Percentiles rank a stretch among this genome's conserved stretches.
Evolutionary conservation across 441 rosid genomes (phyloP).

Genomic region (Syzygium malaccense): DNA sequence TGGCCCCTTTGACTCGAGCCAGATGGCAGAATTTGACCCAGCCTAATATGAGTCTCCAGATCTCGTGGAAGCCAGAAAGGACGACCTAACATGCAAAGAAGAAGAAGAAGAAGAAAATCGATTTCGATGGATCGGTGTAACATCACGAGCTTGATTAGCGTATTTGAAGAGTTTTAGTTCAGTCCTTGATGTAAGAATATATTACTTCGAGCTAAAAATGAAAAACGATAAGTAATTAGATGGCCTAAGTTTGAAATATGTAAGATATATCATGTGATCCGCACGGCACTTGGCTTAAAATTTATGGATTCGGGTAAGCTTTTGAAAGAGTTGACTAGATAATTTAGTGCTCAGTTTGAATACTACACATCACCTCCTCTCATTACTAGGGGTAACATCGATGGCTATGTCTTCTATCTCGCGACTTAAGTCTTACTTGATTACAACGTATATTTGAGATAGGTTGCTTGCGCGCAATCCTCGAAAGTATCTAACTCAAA

Average conservation of each 20-base stretch:
- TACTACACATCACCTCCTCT: neutral
- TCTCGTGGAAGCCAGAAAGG: neutral
- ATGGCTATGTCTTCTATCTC: neutral
- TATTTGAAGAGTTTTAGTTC: neutral
- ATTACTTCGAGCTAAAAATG: neutral
- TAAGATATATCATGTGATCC: rapidly evolving
- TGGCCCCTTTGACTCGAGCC: neutral
- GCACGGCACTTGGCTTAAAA: neutral
- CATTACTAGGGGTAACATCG: rapidly evolving
- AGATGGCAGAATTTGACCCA: neutral
- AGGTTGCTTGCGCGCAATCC: neutral
- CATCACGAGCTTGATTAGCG: neutral
- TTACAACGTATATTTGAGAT: rapidly evolving
- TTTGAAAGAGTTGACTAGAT: neutral
- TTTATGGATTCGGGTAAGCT: neutral
- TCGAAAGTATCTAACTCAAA: neutral
- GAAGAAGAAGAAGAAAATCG: neutral
- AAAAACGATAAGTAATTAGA: neutral
- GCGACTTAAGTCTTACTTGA: neutral
- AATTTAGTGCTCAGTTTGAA: neutral
- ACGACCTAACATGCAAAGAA: neutral
- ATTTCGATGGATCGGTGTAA: neutral
- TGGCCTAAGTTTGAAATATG: neutral
- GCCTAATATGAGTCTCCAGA: neutral
- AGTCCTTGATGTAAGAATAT: neutral